These are phyloP conservation scores for Firmiana major DNA, from an alignment of 345 rosid species.

Conservation along the genomic window DNA sequence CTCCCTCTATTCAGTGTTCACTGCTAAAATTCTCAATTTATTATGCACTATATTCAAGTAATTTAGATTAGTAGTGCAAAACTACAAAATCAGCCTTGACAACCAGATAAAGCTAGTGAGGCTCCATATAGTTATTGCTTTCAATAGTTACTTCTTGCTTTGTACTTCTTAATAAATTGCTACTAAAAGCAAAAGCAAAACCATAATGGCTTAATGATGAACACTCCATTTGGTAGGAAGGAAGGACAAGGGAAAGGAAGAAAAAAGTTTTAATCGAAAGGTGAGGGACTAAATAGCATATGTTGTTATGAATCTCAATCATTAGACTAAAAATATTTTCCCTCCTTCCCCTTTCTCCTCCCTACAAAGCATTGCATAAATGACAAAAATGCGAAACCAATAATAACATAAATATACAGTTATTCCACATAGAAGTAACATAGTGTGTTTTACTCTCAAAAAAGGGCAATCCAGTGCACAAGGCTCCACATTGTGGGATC, in stretches of 20 bases:
- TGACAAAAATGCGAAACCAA: too few species aligned
- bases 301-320: too few species aligned
- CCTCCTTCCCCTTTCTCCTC: too few species aligned
- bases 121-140: not conserved
- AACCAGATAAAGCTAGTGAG: not conserved
- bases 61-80: not conserved
- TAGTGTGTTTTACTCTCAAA: not conserved
- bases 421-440: not conserved
- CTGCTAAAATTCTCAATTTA: not conserved
- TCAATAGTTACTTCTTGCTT: not conserved
- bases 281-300: too few species aligned
- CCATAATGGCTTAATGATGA: not conserved
- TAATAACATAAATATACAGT: not conserved
- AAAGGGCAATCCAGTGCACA: too few species aligned
- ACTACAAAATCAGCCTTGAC: not conserved
- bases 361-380: too few species aligned
- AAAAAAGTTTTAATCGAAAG: too few species aligned
- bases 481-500: too few species aligned
- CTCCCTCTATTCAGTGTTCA: not conserved
- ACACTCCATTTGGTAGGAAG: too few species aligned
- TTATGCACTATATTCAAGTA: not conserved
- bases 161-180: not conserved
- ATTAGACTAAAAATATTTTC: too few species aligned
- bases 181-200: not conserved
- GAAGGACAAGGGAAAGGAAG: too few species aligned